Base-by-base conservation (phyloP, 2,329 filamentous ascomycete genomes). In the Pseudofabraea citricarpa region DNA sequence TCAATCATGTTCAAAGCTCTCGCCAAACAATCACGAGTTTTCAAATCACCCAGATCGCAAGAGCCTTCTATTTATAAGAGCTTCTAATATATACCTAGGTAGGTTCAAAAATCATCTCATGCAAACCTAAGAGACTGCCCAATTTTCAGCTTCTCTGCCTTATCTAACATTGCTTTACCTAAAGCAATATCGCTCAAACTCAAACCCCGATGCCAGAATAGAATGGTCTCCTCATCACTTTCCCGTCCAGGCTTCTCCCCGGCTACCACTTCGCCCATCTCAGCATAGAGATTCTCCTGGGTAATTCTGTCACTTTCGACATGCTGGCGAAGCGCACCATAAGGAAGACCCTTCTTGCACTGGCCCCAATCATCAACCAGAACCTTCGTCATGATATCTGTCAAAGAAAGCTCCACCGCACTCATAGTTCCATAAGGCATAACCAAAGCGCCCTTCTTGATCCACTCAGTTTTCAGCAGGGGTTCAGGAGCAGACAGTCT, bases 351-450 rank as follows among this genome's bases (percentile, higher is more conserved):
- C 13, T 38, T 38, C 15, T 38, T 38, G 21, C 36, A 38, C 15
- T 38, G 36, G 10, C 36, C 36, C 36, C 36, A 38, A 15, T 38
- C 36, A 24, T 38, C 36, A 22, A 38, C 36, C 8, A 38, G 21
- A 4, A 38, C 21, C 21, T 38, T 38, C 4, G 18, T 16, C 36
- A 38, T 38, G 21, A 38, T 38, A 38, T 38, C 36, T 10, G 19
- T 38, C 15, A 38, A 15, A 16, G 36, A 38, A 7, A 38, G 36
- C 15, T 38, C 36, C 8, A 38, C 36, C 4, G 36, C 9, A 15
- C 19, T 22, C 36, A 38, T 38, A 15, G 36, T 38, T 24, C 36
- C 36, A 24, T 38, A 38, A 13, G 36, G 36, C 36, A 38, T 38
- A 9, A 38, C 36, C 20, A 38, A 22, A 5, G 36, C 36, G 19